A percentile compares a stretch with the other conserved stretches of the same genome.
Conservation (phyloP, 768 basidiomycete genomes). For the Hygrophoropsis aurantiaca region DNA sequence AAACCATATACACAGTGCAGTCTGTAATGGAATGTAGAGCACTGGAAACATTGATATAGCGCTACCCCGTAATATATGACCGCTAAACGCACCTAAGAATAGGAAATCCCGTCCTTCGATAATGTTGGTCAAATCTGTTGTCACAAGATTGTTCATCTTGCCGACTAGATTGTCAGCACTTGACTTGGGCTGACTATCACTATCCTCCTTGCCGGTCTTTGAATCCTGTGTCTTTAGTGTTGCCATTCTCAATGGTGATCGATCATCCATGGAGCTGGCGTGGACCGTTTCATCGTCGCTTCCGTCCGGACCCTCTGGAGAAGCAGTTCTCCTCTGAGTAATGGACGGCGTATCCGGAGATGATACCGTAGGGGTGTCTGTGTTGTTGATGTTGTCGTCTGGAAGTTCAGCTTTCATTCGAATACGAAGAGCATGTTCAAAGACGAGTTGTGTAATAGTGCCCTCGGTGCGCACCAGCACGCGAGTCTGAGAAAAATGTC, state of each 20-base stretch:
- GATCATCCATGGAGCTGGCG: background rate
- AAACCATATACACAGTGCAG: conserved; percentile 39
- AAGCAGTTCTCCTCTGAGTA: conserved; percentile 12
- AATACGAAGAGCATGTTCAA: conserved; percentile 59
- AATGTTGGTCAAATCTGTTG: conserved; percentile 35
- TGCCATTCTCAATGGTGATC: conserved; percentile 1
- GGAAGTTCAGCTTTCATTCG: conserved; percentile 27
- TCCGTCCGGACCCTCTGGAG: conserved; percentile 4
- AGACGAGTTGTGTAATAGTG: conserved; percentile 50
- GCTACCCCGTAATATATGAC: background rate
- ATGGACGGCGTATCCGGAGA: conserved; percentile 27
- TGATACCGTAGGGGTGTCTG: background rate
- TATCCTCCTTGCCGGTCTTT: conserved; percentile 9
- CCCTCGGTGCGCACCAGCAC: conserved; percentile 48
- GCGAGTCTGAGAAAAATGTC: conserved; percentile 30
- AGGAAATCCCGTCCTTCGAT: conserved; percentile 12
- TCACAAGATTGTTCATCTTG: conserved; percentile 73
- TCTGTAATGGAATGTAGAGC: conserved; percentile 42
- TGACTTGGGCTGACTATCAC: conserved; percentile 1
- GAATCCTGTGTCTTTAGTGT: conserved; percentile 5
- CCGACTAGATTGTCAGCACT: conserved; percentile 55
- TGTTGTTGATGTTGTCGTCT: conserved; percentile 3
- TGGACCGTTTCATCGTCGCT: conserved; percentile 5
- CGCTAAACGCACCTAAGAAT: background rate
- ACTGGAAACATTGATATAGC: conserved; percentile 9